Base-by-base conservation (phyloP, 306 rosid genomes). In the Notholithocarpus densiflorus region DNA sequence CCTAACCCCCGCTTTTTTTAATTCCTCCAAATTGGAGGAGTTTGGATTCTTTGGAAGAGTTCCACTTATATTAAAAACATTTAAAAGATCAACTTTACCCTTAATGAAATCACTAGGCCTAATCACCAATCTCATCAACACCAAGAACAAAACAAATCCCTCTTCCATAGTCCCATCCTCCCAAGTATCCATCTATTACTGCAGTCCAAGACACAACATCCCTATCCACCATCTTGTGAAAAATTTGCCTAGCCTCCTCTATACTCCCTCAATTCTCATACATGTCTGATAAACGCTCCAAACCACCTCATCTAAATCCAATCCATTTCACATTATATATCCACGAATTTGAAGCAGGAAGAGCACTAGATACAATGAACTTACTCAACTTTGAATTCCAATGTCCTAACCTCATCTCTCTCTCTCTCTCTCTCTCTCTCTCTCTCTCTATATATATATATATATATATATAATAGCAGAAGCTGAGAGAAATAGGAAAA, bases 201-300 rank as follows among this genome's bases (percentile, higher is more conserved):
- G n/a, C n/a, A n/a, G n/a, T n/a, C n/a, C n/a, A 92, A 1, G 91
- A 84, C 81, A 90, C 90, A 56, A 88, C 81, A 74, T 90, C 37
- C 37, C 6, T 32, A 5, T 31, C 37, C 37, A 32, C 37, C 37
- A 32, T 32, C 37, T 32, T 5, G 37, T 32, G 7, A 32, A 32
- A 32, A 32, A 1, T 0, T 32, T 32, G 6, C 86, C 86, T 85
- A 56, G 89, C 97, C 77, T 87, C 94, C 75, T 86, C 75, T 80
- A 86, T 68, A 75, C 92, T 87, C 81, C 94, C 91, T 82, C 97
- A 90, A 80, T 92, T 92, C 10, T 91, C 93, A 81, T 87, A 86
- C 84, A 90, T 70, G 71, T 90, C 91, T 68, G 83, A 82, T 69
- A 86, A 82, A 26, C 88, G 85, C 90, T 88, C 94, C 88, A 86